These are phyloP conservation scores for Metarhizium sp. DNA, from an alignment of 2,329 filamentous ascomycete species.

Conservation along the genomic window DNA sequence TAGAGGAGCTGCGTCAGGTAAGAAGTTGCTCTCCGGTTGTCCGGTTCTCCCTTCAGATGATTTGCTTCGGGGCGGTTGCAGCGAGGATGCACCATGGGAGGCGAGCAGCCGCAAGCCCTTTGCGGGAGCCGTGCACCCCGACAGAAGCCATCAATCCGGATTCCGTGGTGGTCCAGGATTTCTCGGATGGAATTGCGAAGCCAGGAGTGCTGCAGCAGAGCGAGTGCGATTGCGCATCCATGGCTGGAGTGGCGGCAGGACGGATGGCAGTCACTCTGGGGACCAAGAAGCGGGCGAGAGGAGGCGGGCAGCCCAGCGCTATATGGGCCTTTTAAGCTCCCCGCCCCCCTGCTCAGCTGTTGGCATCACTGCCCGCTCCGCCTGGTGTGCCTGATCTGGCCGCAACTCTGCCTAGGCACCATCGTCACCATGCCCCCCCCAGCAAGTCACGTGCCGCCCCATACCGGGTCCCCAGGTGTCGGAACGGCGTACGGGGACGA, in stretches of 20 bases:
- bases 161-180: not conserved
- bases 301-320: conserved; percentile 37
- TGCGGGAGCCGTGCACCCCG: not conserved
- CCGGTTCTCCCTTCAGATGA: not conserved
- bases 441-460: conserved; percentile 5
- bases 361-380: conserved; percentile 9
- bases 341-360: conserved; percentile 15
- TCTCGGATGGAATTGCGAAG: not conserved
- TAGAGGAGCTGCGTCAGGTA: conserved; percentile 84
- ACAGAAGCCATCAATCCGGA: not conserved
- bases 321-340: conserved; percentile 50
- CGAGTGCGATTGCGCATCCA: not conserved
- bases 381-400: too few species aligned
- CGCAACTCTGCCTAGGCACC: not conserved
- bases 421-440: conserved; percentile 5
- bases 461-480: not conserved
- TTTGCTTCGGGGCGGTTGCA: not conserved
- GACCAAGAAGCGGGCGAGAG: conserved; percentile 15
- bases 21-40: conserved; percentile 23
- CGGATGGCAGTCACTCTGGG: not conserved
- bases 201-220: not conserved
- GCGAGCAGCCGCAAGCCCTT: not conserved
- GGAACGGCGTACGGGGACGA: not conserved
- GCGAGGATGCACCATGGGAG: not conserved
- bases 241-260: conserved; percentile 25